Evolutionary conservation across 139 green algal genomes (phyloP), one percentile per base, ranked within the genome.

Genomic region (Picochlorum sp.): DNA sequence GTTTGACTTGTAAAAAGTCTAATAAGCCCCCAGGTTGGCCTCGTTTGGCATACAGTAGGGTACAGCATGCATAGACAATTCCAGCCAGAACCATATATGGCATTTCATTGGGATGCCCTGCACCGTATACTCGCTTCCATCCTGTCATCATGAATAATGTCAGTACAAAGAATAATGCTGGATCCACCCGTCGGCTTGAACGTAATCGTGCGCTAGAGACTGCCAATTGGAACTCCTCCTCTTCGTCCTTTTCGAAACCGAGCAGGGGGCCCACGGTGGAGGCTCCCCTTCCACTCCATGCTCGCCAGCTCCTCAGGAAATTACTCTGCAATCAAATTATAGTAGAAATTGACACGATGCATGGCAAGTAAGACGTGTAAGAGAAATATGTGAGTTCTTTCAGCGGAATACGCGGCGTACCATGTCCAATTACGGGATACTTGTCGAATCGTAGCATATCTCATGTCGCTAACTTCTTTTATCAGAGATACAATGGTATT

Each of bases 131-230:
- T 54, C 47, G 47, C n/a, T 4, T 54, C 47, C 47, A 54, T 54
- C 47, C 47, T 21, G 47, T 54, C 47, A 54, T 54, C 47, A 54
- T 54, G n/a, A 54, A 54, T 20, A 54, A 20, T 21, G 47, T 21
- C 47, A 54, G n/a, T 14, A 54, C 4, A 20, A 24, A 3, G 47
- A 54, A 54, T 7, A 54, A 54, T 26, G 47, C 47, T 21, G n/a
- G 16, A 21, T 54, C 47, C 4, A 54, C n/a, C 0, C 47, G 47
- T 54, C 47, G 47, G 1, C 15, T 8, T 20, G 47, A 54, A 26
- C 6, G 16, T 21, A 54, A 21, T 13, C 47, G 16, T 54, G 18
- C 11, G 5, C n/a, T 20, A 54, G 47, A 54, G 47, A 54, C 47
- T 10, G 47, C 16, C 11, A 26, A 20, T 21, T 54, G 47, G n/a